Evolutionary conservation across 139 green algal genomes (phyloP).

Genomic region (Picochlorum sp.): DNA sequence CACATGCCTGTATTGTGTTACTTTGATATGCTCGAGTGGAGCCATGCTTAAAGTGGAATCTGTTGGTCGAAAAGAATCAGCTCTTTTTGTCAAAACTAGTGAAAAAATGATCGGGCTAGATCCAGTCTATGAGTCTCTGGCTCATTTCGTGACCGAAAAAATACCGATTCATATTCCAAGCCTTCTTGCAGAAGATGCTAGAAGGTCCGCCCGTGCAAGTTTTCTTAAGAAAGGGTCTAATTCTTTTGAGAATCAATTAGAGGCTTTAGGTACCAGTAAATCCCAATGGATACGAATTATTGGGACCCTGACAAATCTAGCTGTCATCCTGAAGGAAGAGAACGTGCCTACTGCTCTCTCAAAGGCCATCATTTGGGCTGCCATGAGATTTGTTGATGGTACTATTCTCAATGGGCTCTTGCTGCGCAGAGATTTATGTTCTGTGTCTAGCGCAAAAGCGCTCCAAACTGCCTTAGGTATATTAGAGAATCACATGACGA

Average conservation of each 20-base stretch:
- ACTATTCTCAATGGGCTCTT: conserved; percentile 54
- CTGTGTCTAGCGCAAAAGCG: conserved; percentile 42
- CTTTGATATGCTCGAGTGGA: conserved; percentile 26
- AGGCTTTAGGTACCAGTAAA: background rate
- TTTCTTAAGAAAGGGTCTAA: background rate
- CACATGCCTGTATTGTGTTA: no score
- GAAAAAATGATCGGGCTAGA: conserved; percentile 38
- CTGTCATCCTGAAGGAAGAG: background rate
- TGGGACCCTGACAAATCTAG: conserved; percentile 36
- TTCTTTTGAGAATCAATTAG: background rate
- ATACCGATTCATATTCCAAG: conserved; percentile 30
- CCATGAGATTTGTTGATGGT: conserved; percentile 43
- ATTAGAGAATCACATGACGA: conserved; percentile 28
- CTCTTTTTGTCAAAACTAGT: no score
- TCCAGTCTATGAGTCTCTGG: conserved; percentile 29
- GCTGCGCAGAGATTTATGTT: conserved; percentile 48
- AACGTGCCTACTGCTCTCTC: conserved; percentile 23
- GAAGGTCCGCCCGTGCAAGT: conserved; percentile 22
- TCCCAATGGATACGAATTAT: conserved; percentile 28
- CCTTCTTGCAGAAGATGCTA: conserved; percentile 44
- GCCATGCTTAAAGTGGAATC: conserved; percentile 20
- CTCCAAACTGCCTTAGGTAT: conserved; percentile 37
- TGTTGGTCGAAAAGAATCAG: conserved; percentile 27
- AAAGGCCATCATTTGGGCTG: conserved; percentile 29
- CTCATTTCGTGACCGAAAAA: conserved; percentile 26